Evolutionary conservation across 1,284 basidiomycete genomes (phyloP).

Genomic region (Phellopilus nigrolimitatus): DNA sequence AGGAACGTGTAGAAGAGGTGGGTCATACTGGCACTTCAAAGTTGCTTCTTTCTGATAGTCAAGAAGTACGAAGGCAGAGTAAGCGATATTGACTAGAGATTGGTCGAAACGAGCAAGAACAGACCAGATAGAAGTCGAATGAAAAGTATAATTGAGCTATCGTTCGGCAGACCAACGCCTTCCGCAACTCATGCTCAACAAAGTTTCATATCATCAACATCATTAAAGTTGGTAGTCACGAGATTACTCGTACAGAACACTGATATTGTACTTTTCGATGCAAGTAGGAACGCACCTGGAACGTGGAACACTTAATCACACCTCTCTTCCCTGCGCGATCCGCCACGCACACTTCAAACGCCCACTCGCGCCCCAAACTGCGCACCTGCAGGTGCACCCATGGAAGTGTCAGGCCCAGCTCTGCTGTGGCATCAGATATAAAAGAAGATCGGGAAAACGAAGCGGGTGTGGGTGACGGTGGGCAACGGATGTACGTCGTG

Average conservation of each 20-base stretch:
- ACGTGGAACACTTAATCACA: slow-evolving; percentile 68
- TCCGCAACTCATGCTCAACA: too few species aligned
- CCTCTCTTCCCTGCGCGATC: slow-evolving; percentile 60
- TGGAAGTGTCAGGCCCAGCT: slow-evolving; percentile 64
- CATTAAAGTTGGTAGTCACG: neutral
- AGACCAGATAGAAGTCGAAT: slow-evolving; percentile 3
- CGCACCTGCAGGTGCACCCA: slow-evolving; percentile 77
- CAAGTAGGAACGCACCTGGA: slow-evolving; percentile 56
- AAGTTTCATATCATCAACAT: slow-evolving; percentile 8
- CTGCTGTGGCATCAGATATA: slow-evolving; percentile 21
- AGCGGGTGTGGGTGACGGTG: slow-evolving; percentile 30
- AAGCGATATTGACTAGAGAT: slow-evolving; percentile 17
- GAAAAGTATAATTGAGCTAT: too few species aligned
- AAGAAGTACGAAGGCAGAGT: slow-evolving; percentile 4
- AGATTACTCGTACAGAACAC: neutral
- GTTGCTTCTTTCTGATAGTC: slow-evolving; percentile 49
- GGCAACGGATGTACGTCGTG: slow-evolving; percentile 68
- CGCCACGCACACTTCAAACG: slow-evolving; percentile 72
- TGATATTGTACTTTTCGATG: neutral
- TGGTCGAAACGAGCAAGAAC: slow-evolving; percentile 12
- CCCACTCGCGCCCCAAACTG: slow-evolving; percentile 62
- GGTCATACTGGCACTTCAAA: slow-evolving; percentile 38
- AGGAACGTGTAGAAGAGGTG: slow-evolving; percentile 68
- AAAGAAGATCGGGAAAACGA: slow-evolving; percentile 7
- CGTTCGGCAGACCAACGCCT: too few species aligned